A percentile compares a stretch with the other conserved stretches of the same genome.
phyloP scores from a whole-genome alignment of 2,329 filamentous ascomycete genomes.

The Fusarium denticulatum region DNA sequence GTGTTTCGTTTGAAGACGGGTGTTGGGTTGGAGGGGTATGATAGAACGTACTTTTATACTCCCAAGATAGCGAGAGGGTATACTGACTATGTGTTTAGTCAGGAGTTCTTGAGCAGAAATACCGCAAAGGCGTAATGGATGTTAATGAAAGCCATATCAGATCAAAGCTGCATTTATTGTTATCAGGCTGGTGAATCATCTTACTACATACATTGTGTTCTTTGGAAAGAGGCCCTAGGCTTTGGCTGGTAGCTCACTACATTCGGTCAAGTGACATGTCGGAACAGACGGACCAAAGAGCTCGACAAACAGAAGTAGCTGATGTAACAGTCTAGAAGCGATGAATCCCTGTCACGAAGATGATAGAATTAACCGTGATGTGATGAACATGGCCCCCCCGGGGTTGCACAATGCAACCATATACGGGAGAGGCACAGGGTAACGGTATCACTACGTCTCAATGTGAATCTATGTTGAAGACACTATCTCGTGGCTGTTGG shows the following conservation, averaged over 20 bases:
- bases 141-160: accelerated
- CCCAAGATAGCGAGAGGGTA: neutral
- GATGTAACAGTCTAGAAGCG: accelerated
- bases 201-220: neutral
- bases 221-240: accelerated
- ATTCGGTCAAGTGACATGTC: neutral
- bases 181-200: neutral
- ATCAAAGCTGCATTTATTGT: accelerated
- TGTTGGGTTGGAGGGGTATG: neutral
- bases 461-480: accelerated
- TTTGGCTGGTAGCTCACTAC: neutral
- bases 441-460: accelerated
- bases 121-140: accelerated
- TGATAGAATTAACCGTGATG: too few species aligned
- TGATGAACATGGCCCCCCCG: neutral
- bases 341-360: neutral
- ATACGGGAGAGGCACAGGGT: neutral
- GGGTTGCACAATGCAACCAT: neutral
- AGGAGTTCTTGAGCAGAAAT: neutral
- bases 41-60: neutral
- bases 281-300: accelerated
- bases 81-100: neutral
- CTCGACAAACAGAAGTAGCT: accelerated
- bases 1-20: neutral
- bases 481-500: accelerated